These are phyloP conservation scores for Orbilia quercus DNA, from an alignment of 2,329 filamentous ascomycete genomes.

Conservation along the genomic window DNA sequence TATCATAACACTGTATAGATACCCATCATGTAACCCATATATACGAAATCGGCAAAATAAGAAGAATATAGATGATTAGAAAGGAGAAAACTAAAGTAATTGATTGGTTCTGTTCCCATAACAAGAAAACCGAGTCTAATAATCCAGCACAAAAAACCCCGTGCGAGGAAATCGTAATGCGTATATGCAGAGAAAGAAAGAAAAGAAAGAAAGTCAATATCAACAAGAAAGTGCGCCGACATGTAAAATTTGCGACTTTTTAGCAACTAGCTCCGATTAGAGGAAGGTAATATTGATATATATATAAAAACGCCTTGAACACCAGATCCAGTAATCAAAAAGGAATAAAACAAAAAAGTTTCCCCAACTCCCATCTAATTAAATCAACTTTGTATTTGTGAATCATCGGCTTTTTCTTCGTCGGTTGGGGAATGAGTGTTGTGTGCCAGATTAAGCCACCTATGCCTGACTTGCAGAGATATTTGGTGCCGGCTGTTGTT, in stretches of 20 bases:
- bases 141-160: too few species aligned
- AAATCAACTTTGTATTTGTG: background rate
- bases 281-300: background rate
- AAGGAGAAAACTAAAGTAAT: background rate
- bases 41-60: background rate
- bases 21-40: too few species aligned
- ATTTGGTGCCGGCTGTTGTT: background rate
- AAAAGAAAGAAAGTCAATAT: too few species aligned
- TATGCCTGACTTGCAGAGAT: slow-evolving; percentile 14
- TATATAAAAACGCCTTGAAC: slow-evolving; percentile 6
- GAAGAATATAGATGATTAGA: background rate
- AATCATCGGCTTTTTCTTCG: background rate
- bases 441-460: background rate
- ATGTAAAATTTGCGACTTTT: too few species aligned
- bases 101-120: too few species aligned
- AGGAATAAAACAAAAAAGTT: slow-evolving; percentile 2
- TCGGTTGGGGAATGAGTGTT: background rate
- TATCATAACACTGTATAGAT: too few species aligned
- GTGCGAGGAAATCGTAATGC: too few species aligned
- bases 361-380: background rate
- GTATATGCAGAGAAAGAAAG: too few species aligned
- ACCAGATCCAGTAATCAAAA: background rate
- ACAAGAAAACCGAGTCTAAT: too few species aligned
- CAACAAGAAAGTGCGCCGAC: background rate
- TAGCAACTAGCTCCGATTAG: too few species aligned